Evolutionary conservation across 208 protist genomes (phyloP).

Genomic region (Trypanosoma lewisi): DNA sequence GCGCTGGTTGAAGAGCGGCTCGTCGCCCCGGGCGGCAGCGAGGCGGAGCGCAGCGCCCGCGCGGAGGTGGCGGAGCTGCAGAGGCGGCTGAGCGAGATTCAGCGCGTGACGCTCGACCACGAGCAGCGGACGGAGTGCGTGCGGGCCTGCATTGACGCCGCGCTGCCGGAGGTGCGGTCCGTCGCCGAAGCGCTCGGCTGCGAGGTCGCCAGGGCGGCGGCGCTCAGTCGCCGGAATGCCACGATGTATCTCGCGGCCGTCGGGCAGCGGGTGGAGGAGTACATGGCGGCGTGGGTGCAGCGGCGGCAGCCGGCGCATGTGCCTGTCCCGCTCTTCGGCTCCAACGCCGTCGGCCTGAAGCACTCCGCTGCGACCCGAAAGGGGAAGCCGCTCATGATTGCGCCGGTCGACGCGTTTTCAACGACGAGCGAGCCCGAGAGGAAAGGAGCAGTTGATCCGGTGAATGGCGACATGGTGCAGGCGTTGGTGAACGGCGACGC

Average conservation of each 20-base stretch:
- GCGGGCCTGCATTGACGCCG: conserved; percentile 4
- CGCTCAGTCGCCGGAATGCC: conserved; percentile 32
- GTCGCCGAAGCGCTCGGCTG: conserved; percentile 57
- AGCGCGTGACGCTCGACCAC: conserved; percentile 33
- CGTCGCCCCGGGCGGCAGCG: not conserved
- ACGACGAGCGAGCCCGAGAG: not conserved
- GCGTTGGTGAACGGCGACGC: not conserved
- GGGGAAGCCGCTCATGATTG: too few relatives aligned
- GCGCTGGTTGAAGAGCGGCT: conserved; percentile 8
- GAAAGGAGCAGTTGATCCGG: too few relatives aligned
- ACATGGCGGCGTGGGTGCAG: conserved; percentile 46
- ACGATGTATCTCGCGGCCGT: conserved; percentile 48
- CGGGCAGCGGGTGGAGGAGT: conserved; percentile 78
- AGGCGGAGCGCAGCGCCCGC: conserved; percentile 6
- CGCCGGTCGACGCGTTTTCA: conserved; percentile 5
- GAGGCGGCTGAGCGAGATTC: conserved; percentile 23
- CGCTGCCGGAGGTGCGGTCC: conserved; percentile 32
- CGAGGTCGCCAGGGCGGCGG: conserved; percentile 25
- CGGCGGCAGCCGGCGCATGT: not conserved
- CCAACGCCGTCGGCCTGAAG: not conserved
- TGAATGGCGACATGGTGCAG: not conserved
- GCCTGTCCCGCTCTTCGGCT: not conserved
- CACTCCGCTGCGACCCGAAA: not conserved
- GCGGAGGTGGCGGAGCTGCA: conserved; percentile 19
- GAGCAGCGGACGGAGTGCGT: conserved; percentile 22